Conservation (phyloP, 2,329 filamentous ascomycete species). For the Hypoxylon sp. region DNA sequence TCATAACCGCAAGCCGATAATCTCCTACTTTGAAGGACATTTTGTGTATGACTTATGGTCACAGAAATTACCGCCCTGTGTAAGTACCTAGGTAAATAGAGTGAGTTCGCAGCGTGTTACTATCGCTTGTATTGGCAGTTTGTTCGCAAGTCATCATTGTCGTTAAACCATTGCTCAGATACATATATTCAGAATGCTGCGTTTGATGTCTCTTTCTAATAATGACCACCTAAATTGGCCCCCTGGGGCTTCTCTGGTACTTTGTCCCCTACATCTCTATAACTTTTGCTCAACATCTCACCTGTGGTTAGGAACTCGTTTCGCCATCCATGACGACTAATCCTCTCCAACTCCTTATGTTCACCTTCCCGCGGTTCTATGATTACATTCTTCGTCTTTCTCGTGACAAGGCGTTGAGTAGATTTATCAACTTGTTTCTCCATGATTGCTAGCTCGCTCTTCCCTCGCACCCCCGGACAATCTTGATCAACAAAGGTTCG, state of each 20-base stretch:
- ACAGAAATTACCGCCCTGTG: not conserved
- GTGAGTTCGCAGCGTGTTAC: not conserved
- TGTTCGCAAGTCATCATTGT: not conserved
- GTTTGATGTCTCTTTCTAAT: not conserved
- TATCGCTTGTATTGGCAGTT: not conserved
- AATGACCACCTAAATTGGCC: not conserved
- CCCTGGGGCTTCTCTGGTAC: not conserved
- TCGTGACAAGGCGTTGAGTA: not conserved
- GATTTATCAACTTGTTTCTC: slow-evolving; percentile 15
- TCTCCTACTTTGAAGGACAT: too few species aligned
- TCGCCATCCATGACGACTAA: slow-evolving; percentile 13
- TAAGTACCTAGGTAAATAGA: not conserved
- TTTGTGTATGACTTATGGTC: not conserved
- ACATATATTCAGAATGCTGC: not conserved
- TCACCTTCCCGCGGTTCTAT: slow-evolving; percentile 47
- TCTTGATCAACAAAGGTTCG: slow-evolving; percentile 46
- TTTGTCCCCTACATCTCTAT: not conserved
- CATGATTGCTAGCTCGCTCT: slow-evolving; percentile 46
- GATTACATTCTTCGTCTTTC: slow-evolving; percentile 10
- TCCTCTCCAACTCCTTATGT: not conserved
- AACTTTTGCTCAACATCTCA: slow-evolving; percentile 9
- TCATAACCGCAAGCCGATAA: not conserved
- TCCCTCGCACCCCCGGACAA: slow-evolving; percentile 38
- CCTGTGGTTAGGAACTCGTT: not conserved
- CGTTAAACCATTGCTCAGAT: not conserved